phyloP scores from a whole-genome alignment of 768 basidiomycete genomes.

The Lentinula boryana region DNA sequence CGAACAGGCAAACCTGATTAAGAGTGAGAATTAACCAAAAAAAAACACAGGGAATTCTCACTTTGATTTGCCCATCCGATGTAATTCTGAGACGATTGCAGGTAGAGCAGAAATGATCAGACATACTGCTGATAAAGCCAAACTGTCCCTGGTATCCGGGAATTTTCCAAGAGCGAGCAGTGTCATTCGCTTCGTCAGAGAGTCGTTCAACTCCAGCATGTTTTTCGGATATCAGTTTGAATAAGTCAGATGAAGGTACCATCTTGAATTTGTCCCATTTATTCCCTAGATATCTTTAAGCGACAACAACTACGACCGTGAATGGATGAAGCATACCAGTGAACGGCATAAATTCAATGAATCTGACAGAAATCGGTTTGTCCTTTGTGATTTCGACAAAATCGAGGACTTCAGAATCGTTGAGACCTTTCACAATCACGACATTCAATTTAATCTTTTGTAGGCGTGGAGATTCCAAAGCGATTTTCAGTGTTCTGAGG shows the following conservation, averaged over 20 bases:
- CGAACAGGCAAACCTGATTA: conserved; percentile 80
- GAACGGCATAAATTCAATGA: conserved; percentile 96
- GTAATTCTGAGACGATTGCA: conserved; percentile 83
- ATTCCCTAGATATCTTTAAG: conserved; percentile 48
- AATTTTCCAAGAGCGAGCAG: conserved; percentile 74
- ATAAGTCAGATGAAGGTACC: conserved; percentile 65
- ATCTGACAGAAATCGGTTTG: conserved; percentile 62
- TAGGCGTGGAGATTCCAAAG: conserved; percentile 46
- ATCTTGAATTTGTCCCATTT: conserved; percentile 82
- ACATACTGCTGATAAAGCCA: conserved; percentile 94
- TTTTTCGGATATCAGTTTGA: conserved; percentile 38
- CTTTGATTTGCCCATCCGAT: conserved; percentile 91
- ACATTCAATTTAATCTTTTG: conserved; percentile 76
- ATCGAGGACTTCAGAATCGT: conserved; percentile 72
- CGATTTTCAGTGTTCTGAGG: conserved; percentile 56
- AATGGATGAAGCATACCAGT: conserved; percentile 43
- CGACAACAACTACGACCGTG: conserved; percentile 1
- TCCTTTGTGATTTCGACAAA: conserved; percentile 75
- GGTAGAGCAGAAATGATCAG: conserved; percentile 83
- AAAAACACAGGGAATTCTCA: conserved; percentile 15
- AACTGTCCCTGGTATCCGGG: conserved; percentile 65
- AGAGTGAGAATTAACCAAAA: not conserved
- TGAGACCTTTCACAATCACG: conserved; percentile 76
- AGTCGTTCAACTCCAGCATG: conserved; percentile 52
- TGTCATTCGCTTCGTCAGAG: conserved; percentile 68